phyloP scores from a whole-genome alignment of 2,329 filamentous ascomycete genomes.

The Cordyceps sp. region DNA sequence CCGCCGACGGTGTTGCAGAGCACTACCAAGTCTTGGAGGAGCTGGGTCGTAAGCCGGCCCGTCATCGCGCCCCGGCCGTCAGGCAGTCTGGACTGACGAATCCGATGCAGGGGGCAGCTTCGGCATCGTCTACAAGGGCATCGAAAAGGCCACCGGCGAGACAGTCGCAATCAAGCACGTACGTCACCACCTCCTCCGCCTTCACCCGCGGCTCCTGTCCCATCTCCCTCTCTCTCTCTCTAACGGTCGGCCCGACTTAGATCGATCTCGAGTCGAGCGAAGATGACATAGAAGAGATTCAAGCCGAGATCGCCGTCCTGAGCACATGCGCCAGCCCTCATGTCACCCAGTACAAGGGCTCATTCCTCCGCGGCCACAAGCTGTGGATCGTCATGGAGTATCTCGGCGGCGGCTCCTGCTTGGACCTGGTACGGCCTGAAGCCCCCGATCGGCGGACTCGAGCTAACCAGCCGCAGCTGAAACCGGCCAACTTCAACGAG shows the following conservation, averaged over 20 bases:
- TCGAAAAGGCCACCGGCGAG: conserved; percentile 78
- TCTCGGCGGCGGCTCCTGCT: conserved; percentile 82
- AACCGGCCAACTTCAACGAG: conserved; percentile 79
- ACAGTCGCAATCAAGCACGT: conserved; percentile 95
- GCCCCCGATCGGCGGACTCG: not conserved
- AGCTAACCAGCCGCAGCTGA: conserved; percentile 43
- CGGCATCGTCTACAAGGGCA: conserved; percentile 91
- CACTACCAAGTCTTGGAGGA: conserved; percentile 94
- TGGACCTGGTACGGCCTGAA: conserved; percentile 54
- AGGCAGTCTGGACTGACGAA: conserved; percentile 2
- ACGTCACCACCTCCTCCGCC: no score
- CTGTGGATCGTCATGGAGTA: conserved; percentile 99
- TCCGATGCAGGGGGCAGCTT: conserved; percentile 71
- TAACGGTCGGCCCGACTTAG: conserved; percentile 24
- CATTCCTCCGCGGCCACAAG: conserved; percentile 90
- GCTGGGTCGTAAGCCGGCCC: conserved; percentile 61
- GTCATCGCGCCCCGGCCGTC: not conserved
- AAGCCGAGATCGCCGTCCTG: conserved; percentile 88
- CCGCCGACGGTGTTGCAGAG: conserved; percentile 53
- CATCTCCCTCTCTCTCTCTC: not conserved
- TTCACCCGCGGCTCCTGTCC: no score
- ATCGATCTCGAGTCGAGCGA: conserved; percentile 98
- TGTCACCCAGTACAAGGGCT: conserved; percentile 92
- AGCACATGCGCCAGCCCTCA: conserved; percentile 89
- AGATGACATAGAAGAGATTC: conserved; percentile 95